Conservation (phyloP, 2,329 filamentous ascomycete species). For the Blumeriella jaapii region DNA sequence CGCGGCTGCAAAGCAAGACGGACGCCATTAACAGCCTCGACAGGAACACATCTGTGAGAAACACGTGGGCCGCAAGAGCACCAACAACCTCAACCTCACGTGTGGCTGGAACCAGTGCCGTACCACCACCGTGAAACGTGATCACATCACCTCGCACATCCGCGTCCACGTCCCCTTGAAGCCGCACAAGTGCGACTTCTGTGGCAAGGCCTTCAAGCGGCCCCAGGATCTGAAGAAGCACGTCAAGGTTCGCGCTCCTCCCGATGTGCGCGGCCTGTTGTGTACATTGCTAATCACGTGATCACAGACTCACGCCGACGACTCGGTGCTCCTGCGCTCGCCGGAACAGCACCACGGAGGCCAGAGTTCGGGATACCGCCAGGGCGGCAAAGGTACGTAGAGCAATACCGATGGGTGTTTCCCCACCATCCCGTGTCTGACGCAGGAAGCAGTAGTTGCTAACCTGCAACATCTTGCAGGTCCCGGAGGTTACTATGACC, state of each 20-base stretch:
- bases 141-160: constrained; percentile 98
- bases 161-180: constrained; percentile 97
- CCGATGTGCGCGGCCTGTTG: background rate
- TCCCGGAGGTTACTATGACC: constrained; percentile 45
- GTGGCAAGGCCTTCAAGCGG: constrained; percentile 97
- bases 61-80: constrained; percentile 97
- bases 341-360: constrained; percentile 25
- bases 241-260: constrained; percentile 53
- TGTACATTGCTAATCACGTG: constrained; percentile 1
- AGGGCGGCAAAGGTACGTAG: constrained; percentile 30
- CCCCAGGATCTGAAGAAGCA: constrained; percentile 99
- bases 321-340: constrained; percentile 56
- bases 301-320: constrained; percentile 74
- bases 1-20: too few species aligned
- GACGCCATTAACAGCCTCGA: constrained; percentile 5
- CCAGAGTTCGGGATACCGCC: constrained; percentile 38
- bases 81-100: constrained; percentile 94
- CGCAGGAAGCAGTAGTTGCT: constrained; percentile 23
- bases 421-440: constrained; percentile 20
- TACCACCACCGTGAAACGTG: constrained; percentile 94
- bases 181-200: constrained; percentile 98
- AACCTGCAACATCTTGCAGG: constrained; percentile 26
- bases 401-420: constrained; percentile 18
- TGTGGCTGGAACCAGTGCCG: constrained; percentile 96
- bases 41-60: constrained; percentile 97